phyloP scores from a whole-genome alignment of 2,329 filamentous ascomycete genomes.

The Aspergillus quadrilineatus region DNA sequence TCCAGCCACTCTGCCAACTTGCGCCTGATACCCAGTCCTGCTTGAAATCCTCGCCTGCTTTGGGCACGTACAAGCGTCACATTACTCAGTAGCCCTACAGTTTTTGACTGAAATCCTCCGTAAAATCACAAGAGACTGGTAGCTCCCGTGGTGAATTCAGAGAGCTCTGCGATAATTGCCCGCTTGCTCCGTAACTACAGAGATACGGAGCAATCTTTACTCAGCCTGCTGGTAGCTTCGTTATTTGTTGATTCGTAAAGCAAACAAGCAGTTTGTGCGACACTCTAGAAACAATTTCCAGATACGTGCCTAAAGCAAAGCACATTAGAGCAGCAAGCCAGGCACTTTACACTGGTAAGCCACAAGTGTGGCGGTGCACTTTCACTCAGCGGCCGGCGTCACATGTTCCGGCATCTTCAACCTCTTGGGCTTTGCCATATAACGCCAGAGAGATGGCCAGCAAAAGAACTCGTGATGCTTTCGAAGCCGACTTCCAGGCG shows the following conservation, averaged over 20 bases:
- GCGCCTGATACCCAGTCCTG: conserved; percentile 5
- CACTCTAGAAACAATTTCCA: neutral
- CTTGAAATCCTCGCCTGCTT: conserved; percentile 12
- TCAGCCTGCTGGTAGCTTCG: neutral
- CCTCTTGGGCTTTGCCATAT: neutral
- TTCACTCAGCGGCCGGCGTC: neutral
- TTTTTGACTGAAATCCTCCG: neutral
- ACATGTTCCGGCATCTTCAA: conserved; percentile 8
- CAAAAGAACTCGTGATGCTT: conserved; percentile 76
- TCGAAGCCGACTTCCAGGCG: conserved; percentile 70
- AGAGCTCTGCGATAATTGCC: neutral
- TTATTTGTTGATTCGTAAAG: neutral
- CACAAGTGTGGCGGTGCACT: conserved; percentile 13
- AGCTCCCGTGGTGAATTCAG: conserved; percentile 1
- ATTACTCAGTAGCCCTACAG: neutral
- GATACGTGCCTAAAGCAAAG: too few relatives aligned
- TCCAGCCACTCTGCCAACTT: conserved; percentile 2
- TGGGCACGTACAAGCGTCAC: conserved; percentile 17
- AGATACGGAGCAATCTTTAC: neutral
- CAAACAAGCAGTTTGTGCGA: neutral
- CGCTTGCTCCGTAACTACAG: neutral
- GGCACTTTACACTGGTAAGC: neutral
- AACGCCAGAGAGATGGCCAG: conserved; percentile 59
- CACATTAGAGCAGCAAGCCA: neutral
- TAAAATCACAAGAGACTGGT: neutral